Percentiles rank a stretch among this genome's conserved stretches.
Conservation (phyloP, 208 protist genomes). For the Wallacemonas collosoma region DNA sequence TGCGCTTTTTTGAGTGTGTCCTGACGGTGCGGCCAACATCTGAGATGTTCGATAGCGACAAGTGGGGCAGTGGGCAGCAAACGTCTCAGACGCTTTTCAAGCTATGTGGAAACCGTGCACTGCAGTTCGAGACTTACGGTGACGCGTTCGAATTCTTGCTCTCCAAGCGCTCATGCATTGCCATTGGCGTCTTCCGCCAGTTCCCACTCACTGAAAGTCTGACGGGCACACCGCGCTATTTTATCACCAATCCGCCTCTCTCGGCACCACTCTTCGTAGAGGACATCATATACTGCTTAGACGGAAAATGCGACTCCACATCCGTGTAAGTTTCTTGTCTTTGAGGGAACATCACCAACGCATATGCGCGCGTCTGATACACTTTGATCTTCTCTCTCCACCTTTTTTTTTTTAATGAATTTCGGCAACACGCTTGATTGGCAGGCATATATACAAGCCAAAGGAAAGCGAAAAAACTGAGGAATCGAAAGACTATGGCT, state of each 20-base stretch:
- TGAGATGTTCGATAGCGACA: conserved; percentile 68
- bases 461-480: too few relatives aligned
- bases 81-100: conserved; percentile 76
- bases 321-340: conserved; percentile 22
- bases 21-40: conserved; percentile 58
- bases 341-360: too few relatives aligned
- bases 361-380: too few relatives aligned
- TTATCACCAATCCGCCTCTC: conserved; percentile 83
- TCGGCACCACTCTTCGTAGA: conserved; percentile 69
- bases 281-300: conserved; percentile 87
- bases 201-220: conserved; percentile 68
- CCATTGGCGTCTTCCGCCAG: conserved; percentile 83
- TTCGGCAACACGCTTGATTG: too few relatives aligned
- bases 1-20: conserved; percentile 81
- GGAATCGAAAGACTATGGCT: too few relatives aligned
- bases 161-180: conserved; percentile 58
- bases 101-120: conserved; percentile 66
- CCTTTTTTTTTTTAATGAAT: too few relatives aligned
- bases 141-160: conserved; percentile 84
- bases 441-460: too few relatives aligned
- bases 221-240: conserved; percentile 71
- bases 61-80: conserved; percentile 39
- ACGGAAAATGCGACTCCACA: conserved; percentile 25
- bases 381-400: too few relatives aligned
- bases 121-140: conserved; percentile 80